These are phyloP conservation scores for Aquilaria agallochum DNA, from an alignment of 441 rosid genomes.

Conservation along the genomic window DNA sequence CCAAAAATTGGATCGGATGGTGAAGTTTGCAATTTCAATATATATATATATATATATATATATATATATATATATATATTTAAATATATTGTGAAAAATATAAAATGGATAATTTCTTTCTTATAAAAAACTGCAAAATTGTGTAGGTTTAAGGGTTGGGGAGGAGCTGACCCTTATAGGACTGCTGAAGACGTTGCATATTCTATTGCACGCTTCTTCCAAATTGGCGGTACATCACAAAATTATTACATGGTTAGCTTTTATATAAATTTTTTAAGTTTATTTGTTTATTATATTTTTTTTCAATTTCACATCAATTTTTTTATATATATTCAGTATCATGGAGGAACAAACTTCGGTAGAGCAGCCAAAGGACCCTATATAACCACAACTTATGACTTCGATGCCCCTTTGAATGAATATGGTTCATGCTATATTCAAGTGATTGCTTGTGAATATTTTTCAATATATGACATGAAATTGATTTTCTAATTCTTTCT, in stretches of 20 bases:
- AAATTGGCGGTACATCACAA: conserved; percentile 47
- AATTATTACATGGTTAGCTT: conserved; percentile 68
- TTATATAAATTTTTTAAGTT: too few relatives aligned
- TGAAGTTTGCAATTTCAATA: conserved; percentile 6
- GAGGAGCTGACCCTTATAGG: conserved; percentile 43
- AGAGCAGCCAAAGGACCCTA: conserved; percentile 62
- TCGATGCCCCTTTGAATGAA: conserved; percentile 75
- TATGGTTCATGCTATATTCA: conserved; percentile 31
- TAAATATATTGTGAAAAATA: too few relatives aligned
- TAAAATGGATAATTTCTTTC: background rate
- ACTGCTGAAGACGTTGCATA: conserved; percentile 65
- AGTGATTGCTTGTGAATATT: too few relatives aligned
- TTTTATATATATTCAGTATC: conserved; percentile 34
- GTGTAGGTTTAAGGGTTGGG: conserved; percentile 57
- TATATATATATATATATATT: too few relatives aligned
- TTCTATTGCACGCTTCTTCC: conserved; percentile 60
- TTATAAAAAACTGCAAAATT: too few relatives aligned
- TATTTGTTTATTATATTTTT: too few relatives aligned
- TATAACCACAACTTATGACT: conserved; percentile 63
- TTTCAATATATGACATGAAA: too few relatives aligned
- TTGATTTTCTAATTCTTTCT: too few relatives aligned
- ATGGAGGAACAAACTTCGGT: conserved; percentile 83
- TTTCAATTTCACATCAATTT: too few relatives aligned
- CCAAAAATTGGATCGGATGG: conserved; percentile 76
- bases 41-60: too few relatives aligned